These are phyloP conservation scores for Solanum chacoense DNA, from an alignment of 305 asterid genomes.

Conservation along the genomic window DNA sequence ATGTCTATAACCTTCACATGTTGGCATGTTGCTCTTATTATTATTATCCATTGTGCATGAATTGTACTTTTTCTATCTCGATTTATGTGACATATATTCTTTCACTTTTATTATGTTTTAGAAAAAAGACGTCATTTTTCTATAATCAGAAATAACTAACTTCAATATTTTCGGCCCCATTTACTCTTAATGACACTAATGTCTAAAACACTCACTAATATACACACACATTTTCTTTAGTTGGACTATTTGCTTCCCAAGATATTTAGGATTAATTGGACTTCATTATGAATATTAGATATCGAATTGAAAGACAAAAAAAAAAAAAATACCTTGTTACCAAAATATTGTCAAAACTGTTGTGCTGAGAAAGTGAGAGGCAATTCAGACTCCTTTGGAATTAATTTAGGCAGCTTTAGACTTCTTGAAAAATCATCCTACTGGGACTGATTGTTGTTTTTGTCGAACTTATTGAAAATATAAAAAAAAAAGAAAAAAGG, in stretches of 20 bases:
- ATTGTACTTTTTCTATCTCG: no score
- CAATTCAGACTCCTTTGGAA: background rate
- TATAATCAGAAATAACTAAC: no score
- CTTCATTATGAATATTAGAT: background rate
- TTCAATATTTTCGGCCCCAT: background rate
- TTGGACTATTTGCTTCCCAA: background rate
- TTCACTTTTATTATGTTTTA: no score
- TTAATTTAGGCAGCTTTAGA: background rate
- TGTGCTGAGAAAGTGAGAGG: background rate
- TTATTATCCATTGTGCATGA: background rate
- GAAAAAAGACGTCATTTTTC: background rate
- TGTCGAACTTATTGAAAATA: background rate
- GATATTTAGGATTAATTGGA: background rate
- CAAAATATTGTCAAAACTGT: background rate
- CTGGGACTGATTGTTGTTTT: background rate
- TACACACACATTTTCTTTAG: background rate
- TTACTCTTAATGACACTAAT: background rate
- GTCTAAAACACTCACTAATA: background rate
- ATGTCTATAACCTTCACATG: background rate
- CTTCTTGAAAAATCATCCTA: background rate
- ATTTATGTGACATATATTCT: background rate
- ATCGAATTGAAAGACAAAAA: background rate
- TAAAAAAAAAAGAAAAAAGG: background rate
- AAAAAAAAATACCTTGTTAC: background rate
- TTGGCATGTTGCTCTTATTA: background rate